These are phyloP conservation scores for Coprinellus micaceus DNA, from an alignment of 768 basidiomycete species.

Conservation along the genomic window DNA sequence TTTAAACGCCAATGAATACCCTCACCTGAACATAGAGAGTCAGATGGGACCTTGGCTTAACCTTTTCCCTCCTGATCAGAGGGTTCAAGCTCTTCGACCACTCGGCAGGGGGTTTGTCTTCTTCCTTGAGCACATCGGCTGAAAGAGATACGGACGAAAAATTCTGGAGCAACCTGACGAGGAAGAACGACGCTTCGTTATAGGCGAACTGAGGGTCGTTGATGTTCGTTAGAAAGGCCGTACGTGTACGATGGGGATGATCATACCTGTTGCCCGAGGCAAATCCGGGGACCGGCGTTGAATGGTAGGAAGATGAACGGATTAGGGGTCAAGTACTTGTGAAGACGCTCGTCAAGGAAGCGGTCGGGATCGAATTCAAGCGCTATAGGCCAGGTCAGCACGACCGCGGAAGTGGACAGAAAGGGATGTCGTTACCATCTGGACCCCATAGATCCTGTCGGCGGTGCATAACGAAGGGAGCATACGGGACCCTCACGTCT, in stretches of 20 bases:
- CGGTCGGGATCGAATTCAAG: conserved; percentile 61
- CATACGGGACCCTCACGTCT: conserved; percentile 29
- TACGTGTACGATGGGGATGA: not conserved
- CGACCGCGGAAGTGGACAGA: not conserved
- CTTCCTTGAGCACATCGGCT: conserved; percentile 31
- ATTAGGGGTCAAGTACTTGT: conserved; percentile 51
- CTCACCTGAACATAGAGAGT: conserved; percentile 39
- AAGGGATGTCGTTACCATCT: conserved; percentile 39
- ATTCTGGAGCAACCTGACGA: conserved; percentile 46
- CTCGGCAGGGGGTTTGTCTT: conserved; percentile 30
- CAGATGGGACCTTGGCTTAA: conserved; percentile 31
- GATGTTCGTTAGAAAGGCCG: not conserved
- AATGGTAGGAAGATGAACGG: conserved; percentile 56
- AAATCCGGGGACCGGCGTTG: conserved; percentile 49
- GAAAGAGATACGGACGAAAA: conserved; percentile 41
- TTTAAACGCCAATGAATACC: not conserved
- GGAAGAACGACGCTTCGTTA: conserved; percentile 43
- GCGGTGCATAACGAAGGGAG: conserved; percentile 56
- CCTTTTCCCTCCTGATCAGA: conserved; percentile 28
- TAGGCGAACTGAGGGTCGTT: conserved; percentile 34
- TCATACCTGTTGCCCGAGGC: conserved; percentile 44
- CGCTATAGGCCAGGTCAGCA: conserved; percentile 27
- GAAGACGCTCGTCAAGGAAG: conserved; percentile 57
- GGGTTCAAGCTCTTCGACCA: conserved; percentile 26
- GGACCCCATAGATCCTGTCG: conserved; percentile 65